Percentiles rank a stretch among this genome's conserved stretches.
Evolutionary conservation across 2,329 filamentous ascomycete species (phyloP).

Genomic region (Byssothecium circinans): DNA sequence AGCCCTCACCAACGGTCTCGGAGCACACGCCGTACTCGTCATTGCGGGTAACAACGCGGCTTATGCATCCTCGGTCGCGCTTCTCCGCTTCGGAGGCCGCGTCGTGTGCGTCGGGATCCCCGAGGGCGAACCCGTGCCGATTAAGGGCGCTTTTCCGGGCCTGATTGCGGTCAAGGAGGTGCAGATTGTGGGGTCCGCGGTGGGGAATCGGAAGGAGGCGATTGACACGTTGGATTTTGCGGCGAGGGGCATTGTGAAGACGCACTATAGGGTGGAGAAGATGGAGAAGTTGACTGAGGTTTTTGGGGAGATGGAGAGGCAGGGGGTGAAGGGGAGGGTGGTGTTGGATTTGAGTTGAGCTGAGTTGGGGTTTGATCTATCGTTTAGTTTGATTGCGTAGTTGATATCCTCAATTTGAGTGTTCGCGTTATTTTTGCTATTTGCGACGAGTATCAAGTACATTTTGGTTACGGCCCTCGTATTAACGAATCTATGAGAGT

Average conservation of each 20-base stretch:
- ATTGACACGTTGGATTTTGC: conserved; percentile 54
- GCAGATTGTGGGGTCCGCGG: conserved; percentile 50
- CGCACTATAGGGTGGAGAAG: conserved; percentile 50
- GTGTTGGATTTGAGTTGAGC: conserved; percentile 47
- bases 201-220: conserved; percentile 51
- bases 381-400: too few relatives aligned
- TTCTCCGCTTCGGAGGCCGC: conserved; percentile 50
- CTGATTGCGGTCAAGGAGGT: conserved; percentile 47
- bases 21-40: conserved; percentile 63
- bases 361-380: too few relatives aligned
- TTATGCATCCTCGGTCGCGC: conserved; percentile 45
- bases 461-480: too few relatives aligned
- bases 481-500: too few relatives aligned
- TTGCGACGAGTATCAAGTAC: too few relatives aligned
- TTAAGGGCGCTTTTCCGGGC: conserved; percentile 46
- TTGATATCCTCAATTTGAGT: too few relatives aligned
- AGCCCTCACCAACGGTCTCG: conserved; percentile 58
- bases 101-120: conserved; percentile 53
- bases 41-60: conserved; percentile 52
- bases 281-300: conserved; percentile 51
- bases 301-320: conserved; percentile 52
- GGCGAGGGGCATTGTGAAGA: conserved; percentile 48
- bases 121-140: conserved; percentile 51
- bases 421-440: too few relatives aligned
- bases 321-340: conserved; percentile 50